Conservation (phyloP, 1,139 yeast species). For the Neolecta irregularis region DNA sequence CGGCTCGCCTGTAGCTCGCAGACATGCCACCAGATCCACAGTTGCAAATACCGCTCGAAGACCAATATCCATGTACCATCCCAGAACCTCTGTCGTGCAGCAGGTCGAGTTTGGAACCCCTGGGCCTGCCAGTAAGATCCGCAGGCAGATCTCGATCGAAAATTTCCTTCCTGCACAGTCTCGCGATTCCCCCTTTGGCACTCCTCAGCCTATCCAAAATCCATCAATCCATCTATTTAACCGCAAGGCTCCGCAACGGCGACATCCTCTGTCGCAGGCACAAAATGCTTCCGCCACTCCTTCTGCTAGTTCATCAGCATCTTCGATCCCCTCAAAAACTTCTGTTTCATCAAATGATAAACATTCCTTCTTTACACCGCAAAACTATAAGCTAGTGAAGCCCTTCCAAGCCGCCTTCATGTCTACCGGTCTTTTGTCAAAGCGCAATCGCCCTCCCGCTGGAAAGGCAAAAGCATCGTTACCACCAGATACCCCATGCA, state of each 20-base stretch:
- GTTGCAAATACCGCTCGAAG: neutral
- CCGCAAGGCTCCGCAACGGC: conserved; percentile 3
- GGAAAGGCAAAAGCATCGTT: conserved; percentile 3
- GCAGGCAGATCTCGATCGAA: conserved; percentile 17
- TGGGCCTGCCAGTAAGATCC: conserved; percentile 11
- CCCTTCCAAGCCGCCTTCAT: conserved; percentile 77
- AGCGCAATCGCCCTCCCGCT: conserved; percentile 36
- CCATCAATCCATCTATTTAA: conserved; percentile 15
- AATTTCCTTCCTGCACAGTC: conserved; percentile 13
- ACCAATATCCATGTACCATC: conserved; percentile 6
- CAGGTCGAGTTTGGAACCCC: conserved; percentile 8
- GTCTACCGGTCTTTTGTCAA: conserved; percentile 60
- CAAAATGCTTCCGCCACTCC: conserved; percentile 9
- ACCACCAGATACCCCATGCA: conserved; percentile 70
- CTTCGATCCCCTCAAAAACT: conserved; percentile 5
- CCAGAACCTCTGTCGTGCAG: neutral
- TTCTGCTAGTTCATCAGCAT: conserved; percentile 7
- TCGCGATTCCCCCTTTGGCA: conserved; percentile 17
- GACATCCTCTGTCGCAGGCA: conserved; percentile 17
- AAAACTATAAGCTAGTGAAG: conserved; percentile 55
- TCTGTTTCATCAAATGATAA: neutral
- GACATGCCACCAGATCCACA: conserved; percentile 12
- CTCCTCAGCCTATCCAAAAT: conserved; percentile 13
- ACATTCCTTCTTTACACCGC: conserved; percentile 28
- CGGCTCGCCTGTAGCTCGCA: conserved; percentile 18